Evolutionary conservation across 2,329 filamentous ascomycete genomes (phyloP).

Genomic region (Arthrobotrys pseudoclavata): DNA sequence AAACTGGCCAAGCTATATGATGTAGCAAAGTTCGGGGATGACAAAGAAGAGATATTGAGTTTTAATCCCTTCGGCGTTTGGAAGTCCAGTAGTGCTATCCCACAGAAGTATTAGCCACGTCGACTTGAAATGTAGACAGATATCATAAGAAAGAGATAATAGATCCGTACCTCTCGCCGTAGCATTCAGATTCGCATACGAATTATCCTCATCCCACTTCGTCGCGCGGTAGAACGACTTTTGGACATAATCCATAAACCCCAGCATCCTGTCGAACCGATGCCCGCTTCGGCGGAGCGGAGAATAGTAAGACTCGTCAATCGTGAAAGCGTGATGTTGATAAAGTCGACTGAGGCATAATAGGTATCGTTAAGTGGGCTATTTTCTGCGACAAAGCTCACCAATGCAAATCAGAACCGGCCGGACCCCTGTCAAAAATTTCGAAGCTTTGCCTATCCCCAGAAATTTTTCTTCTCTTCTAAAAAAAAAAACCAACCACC

Average conservation of each 20-base stretch:
- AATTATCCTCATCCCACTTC: constrained; percentile 91
- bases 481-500: constrained; percentile 2
- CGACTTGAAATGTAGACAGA: not conserved
- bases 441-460: constrained; percentile 39
- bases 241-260: constrained; percentile 98
- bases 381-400: constrained; percentile 51
- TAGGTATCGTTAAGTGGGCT: not conserved
- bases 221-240: constrained; percentile 88
- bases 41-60: constrained; percentile 89
- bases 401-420: constrained; percentile 11
- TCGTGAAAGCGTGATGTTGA: constrained; percentile 22
- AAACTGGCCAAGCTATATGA: constrained; percentile 91
- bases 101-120: constrained; percentile 32
- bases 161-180: constrained; percentile 78
- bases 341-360: not conserved
- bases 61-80: constrained; percentile 85
- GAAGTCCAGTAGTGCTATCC: constrained; percentile 85
- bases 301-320: constrained; percentile 36
- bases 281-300: constrained; percentile 56
- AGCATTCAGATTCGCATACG: constrained; percentile 86
- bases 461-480: constrained; percentile 51
- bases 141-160: not conserved
- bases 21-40: constrained; percentile 91
- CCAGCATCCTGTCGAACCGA: constrained; percentile 76
- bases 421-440: constrained; percentile 49